phyloP scores from a whole-genome alignment of 2,329 filamentous ascomycete genomes.

The Escovopsis sp. region DNA sequence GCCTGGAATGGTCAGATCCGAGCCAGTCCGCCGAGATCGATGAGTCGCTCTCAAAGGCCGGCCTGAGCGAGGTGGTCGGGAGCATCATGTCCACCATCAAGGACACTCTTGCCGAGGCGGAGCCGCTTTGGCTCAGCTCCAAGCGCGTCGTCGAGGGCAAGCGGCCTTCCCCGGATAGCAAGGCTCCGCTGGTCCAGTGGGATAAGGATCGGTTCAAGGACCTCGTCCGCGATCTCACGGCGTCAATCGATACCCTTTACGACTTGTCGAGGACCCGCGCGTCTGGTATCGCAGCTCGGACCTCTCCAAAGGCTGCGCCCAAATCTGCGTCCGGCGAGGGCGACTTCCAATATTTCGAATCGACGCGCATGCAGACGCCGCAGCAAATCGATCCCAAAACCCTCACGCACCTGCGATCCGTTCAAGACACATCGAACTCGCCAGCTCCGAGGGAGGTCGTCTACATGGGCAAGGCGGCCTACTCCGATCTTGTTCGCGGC shows the following conservation, averaged over 20 bases:
- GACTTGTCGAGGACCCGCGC: conserved; percentile 56
- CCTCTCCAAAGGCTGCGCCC: conserved; percentile 19
- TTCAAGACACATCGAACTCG: conserved; percentile 20
- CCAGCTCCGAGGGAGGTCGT: conserved; percentile 30
- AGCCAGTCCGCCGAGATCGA: conserved; percentile 56
- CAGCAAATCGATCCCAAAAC: conserved; percentile 42
- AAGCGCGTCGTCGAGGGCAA: conserved; percentile 28
- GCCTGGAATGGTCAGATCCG: conserved; percentile 66
- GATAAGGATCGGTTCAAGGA: conserved; percentile 63
- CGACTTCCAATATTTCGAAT: conserved; percentile 39
- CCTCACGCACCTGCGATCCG: conserved; percentile 32
- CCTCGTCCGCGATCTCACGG: conserved; percentile 57
- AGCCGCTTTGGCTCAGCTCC: conserved; percentile 53
- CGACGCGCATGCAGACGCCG: conserved; percentile 45
- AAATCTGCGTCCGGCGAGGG: conserved; percentile 20
- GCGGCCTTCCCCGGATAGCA: conserved; percentile 34
- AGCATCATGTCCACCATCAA: conserved; percentile 72
- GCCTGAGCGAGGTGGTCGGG: conserved; percentile 60
- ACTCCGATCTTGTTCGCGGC: conserved; percentile 30
- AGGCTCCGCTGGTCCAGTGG: conserved; percentile 44
- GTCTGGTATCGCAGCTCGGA: conserved; percentile 22
- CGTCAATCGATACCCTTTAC: conserved; percentile 66
- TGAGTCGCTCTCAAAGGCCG: conserved; percentile 55
- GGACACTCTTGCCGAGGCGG: conserved; percentile 62
- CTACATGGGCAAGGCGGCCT: conserved; percentile 35